Percentiles rank a stretch among this genome's conserved stretches.
phyloP scores from a whole-genome alignment of 305 asterid species.

The Solanum hybrid region DNA sequence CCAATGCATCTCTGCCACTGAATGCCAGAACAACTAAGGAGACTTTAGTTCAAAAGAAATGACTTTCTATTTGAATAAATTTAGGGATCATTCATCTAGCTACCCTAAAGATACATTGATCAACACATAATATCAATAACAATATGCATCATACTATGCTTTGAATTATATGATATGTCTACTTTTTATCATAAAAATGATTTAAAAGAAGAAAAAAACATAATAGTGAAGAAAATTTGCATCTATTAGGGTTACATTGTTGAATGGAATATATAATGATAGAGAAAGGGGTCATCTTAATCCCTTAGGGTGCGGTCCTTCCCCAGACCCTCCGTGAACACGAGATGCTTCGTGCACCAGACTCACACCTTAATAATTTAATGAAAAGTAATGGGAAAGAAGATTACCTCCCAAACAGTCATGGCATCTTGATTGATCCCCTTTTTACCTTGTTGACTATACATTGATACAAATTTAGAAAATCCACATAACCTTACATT shows the following conservation, averaged over 20 bases:
- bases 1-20: neutral
- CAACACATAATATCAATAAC: neutral
- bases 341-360: neutral
- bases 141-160: neutral
- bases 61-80: neutral
- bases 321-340: neutral
- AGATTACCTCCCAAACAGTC: conserved; percentile 92
- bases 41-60: neutral
- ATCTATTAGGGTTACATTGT: neutral
- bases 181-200: neutral
- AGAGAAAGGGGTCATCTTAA: neutral
- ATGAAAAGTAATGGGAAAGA: neutral
- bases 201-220: neutral
- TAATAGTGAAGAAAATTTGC: neutral
- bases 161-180: too few species aligned
- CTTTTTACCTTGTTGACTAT: conserved; percentile 66
- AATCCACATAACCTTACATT: conserved; percentile 64
- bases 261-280: neutral
- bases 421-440: conserved; percentile 86
- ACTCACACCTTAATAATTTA: neutral
- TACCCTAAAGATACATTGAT: neutral
- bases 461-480: conserved; percentile 62
- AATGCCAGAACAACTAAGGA: neutral
- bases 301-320: neutral
- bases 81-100: neutral